phyloP scores from a whole-genome alignment of 345 rosid genomes.

The thale cress (Arabidopsis thaliana) region DNA sequence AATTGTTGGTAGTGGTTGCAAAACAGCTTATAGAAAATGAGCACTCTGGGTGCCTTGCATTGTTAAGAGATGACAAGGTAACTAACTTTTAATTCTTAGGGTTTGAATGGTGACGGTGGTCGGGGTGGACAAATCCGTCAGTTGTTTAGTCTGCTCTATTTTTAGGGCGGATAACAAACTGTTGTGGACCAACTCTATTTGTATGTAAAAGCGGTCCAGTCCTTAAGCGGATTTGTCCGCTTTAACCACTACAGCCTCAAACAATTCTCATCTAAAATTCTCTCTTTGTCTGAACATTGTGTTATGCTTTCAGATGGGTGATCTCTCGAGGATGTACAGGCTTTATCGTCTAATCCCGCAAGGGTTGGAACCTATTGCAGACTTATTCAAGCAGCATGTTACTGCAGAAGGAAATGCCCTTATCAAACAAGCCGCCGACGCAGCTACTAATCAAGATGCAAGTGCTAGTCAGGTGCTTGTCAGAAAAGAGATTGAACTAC shows the following conservation, averaged over 20 bases:
- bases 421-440: constrained; percentile 90
- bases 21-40: constrained; percentile 78
- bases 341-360: constrained; percentile 61
- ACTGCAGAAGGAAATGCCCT: constrained; percentile 75
- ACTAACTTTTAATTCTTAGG: too few species aligned
- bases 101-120: too few species aligned
- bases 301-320: constrained; percentile 38
- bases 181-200: too few species aligned
- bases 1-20: constrained; percentile 61
- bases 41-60: constrained; percentile 75
- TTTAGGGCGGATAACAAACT: too few species aligned
- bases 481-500: constrained; percentile 71
- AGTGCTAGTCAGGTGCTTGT: constrained; percentile 57
- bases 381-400: constrained; percentile 78
- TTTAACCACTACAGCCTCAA: too few species aligned
- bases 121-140: too few species aligned
- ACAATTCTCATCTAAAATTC: background rate
- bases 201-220: too few species aligned
- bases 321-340: constrained; percentile 87
- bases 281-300: background rate
- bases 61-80: constrained; percentile 82
- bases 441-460: constrained; percentile 46
- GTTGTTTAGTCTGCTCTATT: too few species aligned
- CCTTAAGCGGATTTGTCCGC: too few species aligned
- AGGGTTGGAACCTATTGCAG: constrained; percentile 78